Percentiles rank a stretch among this genome's conserved stretches.
Evolutionary conservation across 176 grass and related monocot species (phyloP).

Genomic region (Microstegium vimineum): DNA sequence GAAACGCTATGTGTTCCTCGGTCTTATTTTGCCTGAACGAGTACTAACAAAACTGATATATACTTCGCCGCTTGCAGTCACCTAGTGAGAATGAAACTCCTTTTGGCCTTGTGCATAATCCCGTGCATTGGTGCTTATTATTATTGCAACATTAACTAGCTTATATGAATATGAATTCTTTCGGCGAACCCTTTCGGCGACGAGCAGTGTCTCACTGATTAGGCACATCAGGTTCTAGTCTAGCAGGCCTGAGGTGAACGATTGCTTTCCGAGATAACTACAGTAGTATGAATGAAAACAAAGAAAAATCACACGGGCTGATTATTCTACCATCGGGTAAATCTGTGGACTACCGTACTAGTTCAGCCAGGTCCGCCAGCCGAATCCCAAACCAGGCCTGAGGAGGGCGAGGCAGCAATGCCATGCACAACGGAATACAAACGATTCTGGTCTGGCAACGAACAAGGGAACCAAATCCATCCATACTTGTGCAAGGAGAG

Average conservation of each 20-base stretch:
- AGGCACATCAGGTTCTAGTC: too few species aligned
- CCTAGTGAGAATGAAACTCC: too few species aligned
- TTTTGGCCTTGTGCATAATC: not conserved
- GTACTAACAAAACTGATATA: not conserved
- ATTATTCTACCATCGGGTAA: not conserved
- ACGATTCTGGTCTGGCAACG: not conserved
- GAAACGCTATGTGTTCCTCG: not conserved
- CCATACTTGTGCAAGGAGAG: slow-evolving; percentile 2
- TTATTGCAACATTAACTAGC: not conserved
- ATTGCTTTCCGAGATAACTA: not conserved
- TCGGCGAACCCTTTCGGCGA: not conserved
- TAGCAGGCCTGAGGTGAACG: not conserved
- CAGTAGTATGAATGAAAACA: too few species aligned
- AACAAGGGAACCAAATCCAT: not conserved
- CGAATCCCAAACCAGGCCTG: not conserved
- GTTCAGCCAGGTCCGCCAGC: not conserved
- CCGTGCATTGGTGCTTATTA: not conserved
- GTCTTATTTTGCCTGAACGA: not conserved
- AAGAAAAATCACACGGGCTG: not conserved
- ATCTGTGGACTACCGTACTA: not conserved
- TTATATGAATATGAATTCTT: not conserved
- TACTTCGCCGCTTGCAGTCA: not conserved
- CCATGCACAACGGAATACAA: not conserved
- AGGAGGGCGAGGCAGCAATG: not conserved
- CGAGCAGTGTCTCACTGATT: not conserved